Percentiles rank a stretch among this genome's conserved stretches.
Conservation (phyloP, 495 filamentous ascomycete species). For the Hypomontagnella submonticulosa region DNA sequence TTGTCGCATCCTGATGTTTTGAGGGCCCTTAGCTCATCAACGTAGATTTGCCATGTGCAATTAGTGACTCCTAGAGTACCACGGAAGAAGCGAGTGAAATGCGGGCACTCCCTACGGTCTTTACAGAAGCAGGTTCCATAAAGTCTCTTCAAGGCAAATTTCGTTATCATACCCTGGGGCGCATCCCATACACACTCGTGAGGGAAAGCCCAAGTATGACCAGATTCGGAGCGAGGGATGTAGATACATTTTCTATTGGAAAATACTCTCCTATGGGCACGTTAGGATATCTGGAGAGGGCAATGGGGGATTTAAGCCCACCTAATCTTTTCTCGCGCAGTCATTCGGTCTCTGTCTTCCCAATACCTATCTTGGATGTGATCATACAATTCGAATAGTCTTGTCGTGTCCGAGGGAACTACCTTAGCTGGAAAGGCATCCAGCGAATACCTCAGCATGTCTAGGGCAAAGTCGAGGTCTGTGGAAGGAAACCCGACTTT, state of each 20-base stretch:
- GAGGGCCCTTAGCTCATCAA: constrained; percentile 37
- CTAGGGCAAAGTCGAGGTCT: too few relatives aligned
- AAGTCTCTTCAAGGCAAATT: constrained; percentile 5
- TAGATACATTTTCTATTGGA: neutral
- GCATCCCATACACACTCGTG: constrained; percentile 26
- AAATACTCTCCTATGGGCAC: too few relatives aligned
- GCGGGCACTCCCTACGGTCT: neutral
- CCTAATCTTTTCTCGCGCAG: too few relatives aligned
- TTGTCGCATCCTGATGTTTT: constrained; percentile 6
- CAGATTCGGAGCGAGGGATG: neutral
- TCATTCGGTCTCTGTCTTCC: too few relatives aligned
- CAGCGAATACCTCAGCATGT: too few relatives aligned
- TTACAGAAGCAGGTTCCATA: constrained; percentile 6
- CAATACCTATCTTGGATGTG: too few relatives aligned
- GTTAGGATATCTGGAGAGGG: too few relatives aligned
- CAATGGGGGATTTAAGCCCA: too few relatives aligned
- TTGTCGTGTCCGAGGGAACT: too few relatives aligned
- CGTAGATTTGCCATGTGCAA: constrained; percentile 29
- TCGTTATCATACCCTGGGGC: constrained; percentile 20
- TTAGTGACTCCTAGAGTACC: constrained; percentile 32
- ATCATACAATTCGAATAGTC: too few relatives aligned
- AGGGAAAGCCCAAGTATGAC: constrained; percentile 2
- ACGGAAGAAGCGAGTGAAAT: constrained; percentile 37
- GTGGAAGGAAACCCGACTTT: too few relatives aligned
- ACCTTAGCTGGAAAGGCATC: too few relatives aligned